These are phyloP conservation scores for Incumbomyces lentus DNA, from an alignment of 2,329 filamentous ascomycete species.

Conservation along the genomic window DNA sequence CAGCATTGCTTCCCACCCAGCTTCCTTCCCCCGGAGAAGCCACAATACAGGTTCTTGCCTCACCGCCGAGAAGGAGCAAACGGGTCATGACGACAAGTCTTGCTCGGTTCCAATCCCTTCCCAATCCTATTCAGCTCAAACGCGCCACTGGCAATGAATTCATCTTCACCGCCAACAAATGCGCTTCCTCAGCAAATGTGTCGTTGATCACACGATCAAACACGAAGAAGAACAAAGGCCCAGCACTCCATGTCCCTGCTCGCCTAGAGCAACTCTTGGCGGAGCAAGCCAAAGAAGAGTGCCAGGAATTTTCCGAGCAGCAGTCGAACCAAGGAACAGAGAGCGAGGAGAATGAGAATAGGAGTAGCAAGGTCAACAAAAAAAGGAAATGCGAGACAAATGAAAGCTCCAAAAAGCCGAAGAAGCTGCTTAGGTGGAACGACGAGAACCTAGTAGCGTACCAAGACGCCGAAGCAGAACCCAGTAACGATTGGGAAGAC, in stretches of 20 bases:
- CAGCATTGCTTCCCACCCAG: not conserved
- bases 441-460: conserved; percentile 4
- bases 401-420: not conserved
- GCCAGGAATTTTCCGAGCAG: not conserved
- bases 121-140: conserved; percentile 32
- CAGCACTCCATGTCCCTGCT: conserved; percentile 19
- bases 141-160: conserved; percentile 37
- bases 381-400: conserved; percentile 1
- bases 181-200: conserved; percentile 32
- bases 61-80: conserved; percentile 28
- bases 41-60: conserved; percentile 3
- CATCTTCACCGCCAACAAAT: conserved; percentile 28
- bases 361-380: not conserved
- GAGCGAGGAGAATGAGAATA: conserved; percentile 3
- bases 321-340: conserved; percentile 2
- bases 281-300: conserved; percentile 10
- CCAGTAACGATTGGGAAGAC: not conserved
- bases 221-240: conserved; percentile 33
- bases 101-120: conserved; percentile 23
- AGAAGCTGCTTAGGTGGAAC: conserved; percentile 8
- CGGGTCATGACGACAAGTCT: conserved; percentile 20
- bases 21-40: not conserved
- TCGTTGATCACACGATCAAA: conserved; percentile 33
- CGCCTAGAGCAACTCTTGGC: conserved; percentile 16
- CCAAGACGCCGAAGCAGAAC: not conserved